phyloP scores from a whole-genome alignment of 768 basidiomycete genomes.

The Omphalotus guepiniiformis region DNA sequence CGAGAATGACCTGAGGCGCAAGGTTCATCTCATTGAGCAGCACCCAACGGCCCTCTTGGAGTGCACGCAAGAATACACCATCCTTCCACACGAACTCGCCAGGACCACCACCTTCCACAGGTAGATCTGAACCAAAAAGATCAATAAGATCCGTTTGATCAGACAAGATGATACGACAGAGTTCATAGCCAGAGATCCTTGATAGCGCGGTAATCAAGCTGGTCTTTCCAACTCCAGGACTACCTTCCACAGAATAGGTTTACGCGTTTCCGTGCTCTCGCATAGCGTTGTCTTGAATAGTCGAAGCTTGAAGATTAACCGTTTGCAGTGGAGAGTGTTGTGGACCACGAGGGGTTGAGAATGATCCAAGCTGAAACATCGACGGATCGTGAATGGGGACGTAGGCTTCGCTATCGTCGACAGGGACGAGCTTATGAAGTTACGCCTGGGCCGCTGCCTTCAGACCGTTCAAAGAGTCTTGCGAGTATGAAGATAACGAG shows the following conservation, averaged over 20 bases:
- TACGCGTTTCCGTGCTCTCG: slow-evolving; percentile 87
- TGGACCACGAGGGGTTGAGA: slow-evolving; percentile 63
- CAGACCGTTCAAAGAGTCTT: slow-evolving; percentile 53
- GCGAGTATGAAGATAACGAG: slow-evolving; percentile 62
- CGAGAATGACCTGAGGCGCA: slow-evolving; percentile 92
- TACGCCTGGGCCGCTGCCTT: slow-evolving; percentile 52
- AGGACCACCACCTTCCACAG: slow-evolving; percentile 84
- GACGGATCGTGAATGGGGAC: slow-evolving; percentile 30
- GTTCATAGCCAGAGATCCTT: slow-evolving; percentile 65
- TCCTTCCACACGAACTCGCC: slow-evolving; percentile 98
- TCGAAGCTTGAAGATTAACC: slow-evolving; percentile 88
- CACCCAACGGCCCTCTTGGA: slow-evolving; percentile 98
- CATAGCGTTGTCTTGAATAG: slow-evolving; percentile 82
- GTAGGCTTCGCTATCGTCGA: slow-evolving; percentile 23
- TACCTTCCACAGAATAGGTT: slow-evolving; percentile 96
- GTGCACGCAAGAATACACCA: slow-evolving; percentile 88
- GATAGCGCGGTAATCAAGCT: slow-evolving; percentile 88
- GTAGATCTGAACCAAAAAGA: slow-evolving; percentile 93
- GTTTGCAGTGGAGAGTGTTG: slow-evolving; percentile 25
- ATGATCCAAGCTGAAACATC: slow-evolving; percentile 63
- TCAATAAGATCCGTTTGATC: slow-evolving; percentile 98
- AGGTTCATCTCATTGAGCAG: slow-evolving; percentile 99
- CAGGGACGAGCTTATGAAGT: slow-evolving; percentile 54
- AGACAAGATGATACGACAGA: slow-evolving; percentile 94
- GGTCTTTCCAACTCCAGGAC: slow-evolving; percentile 98